These are phyloP conservation scores for Rugonectria rugulosa DNA, from an alignment of 2,329 filamentous ascomycete genomes.

Conservation along the genomic window DNA sequence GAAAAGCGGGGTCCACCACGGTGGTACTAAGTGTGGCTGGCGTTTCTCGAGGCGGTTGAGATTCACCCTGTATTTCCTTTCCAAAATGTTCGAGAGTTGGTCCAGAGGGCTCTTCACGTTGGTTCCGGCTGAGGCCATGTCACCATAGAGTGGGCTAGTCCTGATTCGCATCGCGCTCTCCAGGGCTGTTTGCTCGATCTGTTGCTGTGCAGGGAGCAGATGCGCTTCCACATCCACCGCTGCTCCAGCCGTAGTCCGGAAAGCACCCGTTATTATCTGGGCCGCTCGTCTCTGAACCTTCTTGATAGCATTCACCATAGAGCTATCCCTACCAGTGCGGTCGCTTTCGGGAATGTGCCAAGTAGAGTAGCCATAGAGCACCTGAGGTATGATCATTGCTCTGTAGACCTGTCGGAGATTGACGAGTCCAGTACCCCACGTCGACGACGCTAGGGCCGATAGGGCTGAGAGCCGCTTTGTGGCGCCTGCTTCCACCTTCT, in stretches of 20 bases:
- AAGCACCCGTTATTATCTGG: background rate
- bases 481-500: background rate
- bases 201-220: background rate
- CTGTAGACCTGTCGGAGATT: slow-evolving; percentile 37
- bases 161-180: background rate
- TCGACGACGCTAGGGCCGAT: background rate
- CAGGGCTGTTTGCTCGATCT: background rate
- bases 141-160: background rate
- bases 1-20: too few species aligned
- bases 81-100: too few species aligned
- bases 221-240: background rate
- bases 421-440: background rate
- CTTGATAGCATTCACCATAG: slow-evolving; percentile 18
- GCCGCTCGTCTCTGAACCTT: slow-evolving; percentile 34
- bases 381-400: slow-evolving; percentile 34
- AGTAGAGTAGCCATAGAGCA: slow-evolving; percentile 39
- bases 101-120: background rate
- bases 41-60: too few species aligned
- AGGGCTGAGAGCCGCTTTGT: background rate
- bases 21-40: too few species aligned
- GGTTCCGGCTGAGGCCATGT: background rate
- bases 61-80: too few species aligned
- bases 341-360: slow-evolving; percentile 29
- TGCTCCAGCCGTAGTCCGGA: background rate
- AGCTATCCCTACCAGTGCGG: background rate